Evolutionary conservation across 2,329 filamentous ascomycete genomes (phyloP).

Genomic region (Exophiala sp.): DNA sequence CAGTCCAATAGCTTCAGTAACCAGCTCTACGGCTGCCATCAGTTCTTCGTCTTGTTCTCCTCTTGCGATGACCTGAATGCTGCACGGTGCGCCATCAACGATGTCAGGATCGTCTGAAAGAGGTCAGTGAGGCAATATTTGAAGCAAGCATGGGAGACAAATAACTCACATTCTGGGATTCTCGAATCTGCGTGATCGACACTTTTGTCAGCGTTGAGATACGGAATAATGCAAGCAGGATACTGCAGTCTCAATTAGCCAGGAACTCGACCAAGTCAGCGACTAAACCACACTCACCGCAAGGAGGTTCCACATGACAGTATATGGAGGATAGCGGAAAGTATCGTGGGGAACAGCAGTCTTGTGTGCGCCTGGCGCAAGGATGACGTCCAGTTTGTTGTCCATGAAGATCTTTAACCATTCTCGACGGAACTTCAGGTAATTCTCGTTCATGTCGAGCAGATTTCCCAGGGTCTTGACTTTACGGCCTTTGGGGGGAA

Average conservation of each 20-base stretch:
- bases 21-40: constrained; percentile 29
- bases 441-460: constrained; percentile 15
- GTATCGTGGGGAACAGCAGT: constrained; percentile 61
- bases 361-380: constrained; percentile 59
- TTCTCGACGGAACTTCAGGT: constrained; percentile 10
- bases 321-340: constrained; percentile 39
- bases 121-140: constrained; percentile 31
- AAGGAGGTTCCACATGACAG: constrained; percentile 57
- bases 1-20: constrained; percentile 25
- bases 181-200: constrained; percentile 34
- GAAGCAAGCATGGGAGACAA: constrained; percentile 21
- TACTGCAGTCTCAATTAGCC: constrained; percentile 36
- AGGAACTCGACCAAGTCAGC: constrained; percentile 1
- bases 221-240: constrained; percentile 50
- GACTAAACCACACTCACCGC: constrained; percentile 40
- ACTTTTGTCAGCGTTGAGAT: constrained; percentile 40
- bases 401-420: constrained; percentile 30
- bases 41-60: constrained; percentile 32
- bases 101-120: constrained; percentile 33
- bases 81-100: constrained; percentile 30
- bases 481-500: constrained; percentile 16
- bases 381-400: constrained; percentile 55
- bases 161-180: constrained; percentile 16
- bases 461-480: constrained; percentile 13
- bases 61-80: constrained; percentile 29